Evolutionary conservation across 2,329 filamentous ascomycete genomes (phyloP).

Genomic region (Myriosclerotinia duriaeana): DNA sequence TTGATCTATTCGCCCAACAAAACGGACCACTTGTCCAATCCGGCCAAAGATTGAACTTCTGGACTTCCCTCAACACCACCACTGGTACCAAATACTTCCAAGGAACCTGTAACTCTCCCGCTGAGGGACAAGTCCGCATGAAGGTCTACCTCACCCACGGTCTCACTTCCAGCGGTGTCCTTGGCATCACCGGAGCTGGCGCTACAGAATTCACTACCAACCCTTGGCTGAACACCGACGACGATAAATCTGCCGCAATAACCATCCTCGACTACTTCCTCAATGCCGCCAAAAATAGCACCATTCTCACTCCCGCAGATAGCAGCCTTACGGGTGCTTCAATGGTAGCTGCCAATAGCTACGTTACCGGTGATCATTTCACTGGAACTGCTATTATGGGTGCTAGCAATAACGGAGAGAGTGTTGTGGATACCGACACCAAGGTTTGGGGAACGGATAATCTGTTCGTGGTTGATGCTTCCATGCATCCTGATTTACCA

Average conservation of each 20-base stretch:
- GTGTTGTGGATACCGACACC: slow-evolving; percentile 61
- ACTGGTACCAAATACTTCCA: slow-evolving; percentile 19
- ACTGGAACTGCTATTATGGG: slow-evolving; percentile 43
- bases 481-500: slow-evolving; percentile 66
- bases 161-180: slow-evolving; percentile 48
- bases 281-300: slow-evolving; percentile 56
- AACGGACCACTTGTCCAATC: slow-evolving; percentile 15
- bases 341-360: background rate
- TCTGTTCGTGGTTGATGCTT: slow-evolving; percentile 65
- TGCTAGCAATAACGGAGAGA: slow-evolving; percentile 53
- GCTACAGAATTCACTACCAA: slow-evolving; percentile 46
- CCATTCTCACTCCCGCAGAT: slow-evolving; percentile 43
- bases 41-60: slow-evolving; percentile 20
- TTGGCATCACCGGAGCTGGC: slow-evolving; percentile 45
- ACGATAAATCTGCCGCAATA: slow-evolving; percentile 53
- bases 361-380: slow-evolving; percentile 21
- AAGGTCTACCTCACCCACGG: slow-evolving; percentile 54
- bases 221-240: slow-evolving; percentile 58
- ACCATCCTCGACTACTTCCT: slow-evolving; percentile 52
- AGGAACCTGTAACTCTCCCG: slow-evolving; percentile 20
- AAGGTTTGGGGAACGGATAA: slow-evolving; percentile 67
- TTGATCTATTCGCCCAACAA: slow-evolving; percentile 31
- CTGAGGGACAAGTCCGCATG: slow-evolving; percentile 45
- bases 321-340: slow-evolving; percentile 4
- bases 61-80: slow-evolving; percentile 22